A percentile compares a stretch with the other conserved stretches of the same genome.
Evolutionary conservation across 257 asterid genomes (phyloP).

Genomic region (Salvia rosmarinus): DNA sequence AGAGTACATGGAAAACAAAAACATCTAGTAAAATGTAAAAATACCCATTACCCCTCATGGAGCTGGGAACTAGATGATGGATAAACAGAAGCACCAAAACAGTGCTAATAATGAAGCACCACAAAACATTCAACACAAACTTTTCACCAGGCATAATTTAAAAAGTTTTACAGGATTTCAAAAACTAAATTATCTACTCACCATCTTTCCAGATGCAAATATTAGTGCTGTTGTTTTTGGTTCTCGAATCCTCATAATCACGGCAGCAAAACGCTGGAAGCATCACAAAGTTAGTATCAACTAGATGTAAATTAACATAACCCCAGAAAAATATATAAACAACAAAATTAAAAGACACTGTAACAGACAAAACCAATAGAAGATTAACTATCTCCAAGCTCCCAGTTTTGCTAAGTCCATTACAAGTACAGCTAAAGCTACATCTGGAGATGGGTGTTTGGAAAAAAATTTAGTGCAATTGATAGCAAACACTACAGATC

Average conservation of each 20-base stretch:
- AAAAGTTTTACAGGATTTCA: background rate
- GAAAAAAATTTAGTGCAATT: background rate
- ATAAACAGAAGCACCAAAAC: background rate
- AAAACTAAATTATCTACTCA: slow-evolving; percentile 37
- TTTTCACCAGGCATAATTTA: slow-evolving; percentile 9
- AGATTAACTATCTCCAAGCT: background rate
- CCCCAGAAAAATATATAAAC: background rate
- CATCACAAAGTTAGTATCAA: slow-evolving; percentile 28
- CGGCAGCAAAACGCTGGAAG: slow-evolving; percentile 81
- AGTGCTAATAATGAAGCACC: background rate
- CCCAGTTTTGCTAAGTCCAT: background rate
- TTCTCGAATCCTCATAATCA: slow-evolving; percentile 80
- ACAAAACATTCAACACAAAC: background rate
- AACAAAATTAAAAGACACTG: background rate
- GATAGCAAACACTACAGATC: background rate
- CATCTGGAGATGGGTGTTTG: background rate
- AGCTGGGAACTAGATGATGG: background rate
- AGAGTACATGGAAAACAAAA: background rate
- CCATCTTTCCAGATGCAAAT: slow-evolving; percentile 86
- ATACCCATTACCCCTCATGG: background rate
- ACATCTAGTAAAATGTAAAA: background rate
- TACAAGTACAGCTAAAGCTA: slow-evolving; percentile 17
- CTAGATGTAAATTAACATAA: background rate
- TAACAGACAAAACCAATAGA: background rate
- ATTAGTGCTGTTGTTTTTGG: slow-evolving; percentile 73